Base-by-base conservation (phyloP, 2,329 filamentous ascomycete species). In the Aspergillus sclerotialis region DNA sequence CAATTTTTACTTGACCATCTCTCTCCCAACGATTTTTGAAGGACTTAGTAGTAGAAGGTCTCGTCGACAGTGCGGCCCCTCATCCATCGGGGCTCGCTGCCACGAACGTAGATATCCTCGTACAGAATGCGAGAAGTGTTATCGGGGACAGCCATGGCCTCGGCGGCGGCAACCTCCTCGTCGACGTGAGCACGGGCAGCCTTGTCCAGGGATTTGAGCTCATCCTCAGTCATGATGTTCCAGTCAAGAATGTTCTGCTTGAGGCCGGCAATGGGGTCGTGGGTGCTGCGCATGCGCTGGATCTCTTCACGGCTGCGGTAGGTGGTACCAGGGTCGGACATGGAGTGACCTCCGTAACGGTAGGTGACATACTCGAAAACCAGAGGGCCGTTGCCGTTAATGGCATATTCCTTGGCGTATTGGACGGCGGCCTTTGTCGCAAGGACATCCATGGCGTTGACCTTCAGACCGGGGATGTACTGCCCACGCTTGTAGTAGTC, bases 401-500 rank as follows among this genome's bases (percentile, higher is more conserved):
- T 69, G 47, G 86, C 83, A 74, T 82, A 94, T 60, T 94, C 77
- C 74, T 92, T 94, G 60, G 83, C 88, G 72, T 94, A 89, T 69
- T 90, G 75, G 56, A 94, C 88, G 46, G 92, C 92, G 34, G 90
- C 88, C 78, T 94, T 94, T 65, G 95, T 90, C 46, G 92, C 90
- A 44, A 98, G 84, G 54, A 94, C 88, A 63, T 98, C 92, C 92
- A 98, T 98, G 60, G 87, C 92, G 72, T 98, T 98, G 67, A 98
- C 87, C 79, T 98, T 98, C 56, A 98, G 80, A 72, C 92, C 92
- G 38, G 92, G 90, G 52, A 98, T 98, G 76, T 96, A 98, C 73
- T 98, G 92, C 50, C 92, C 92, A 70, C 92, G 90, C 82, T 96
- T 96, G 80, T 98, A 96, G 82, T 98, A 98, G 68, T 98, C 92